Evolutionary conservation across 371 early-diverging fungal genomes (phyloP), one percentile per base, ranked within the genome.

Genomic region (Chytridium lagenaria): DNA sequence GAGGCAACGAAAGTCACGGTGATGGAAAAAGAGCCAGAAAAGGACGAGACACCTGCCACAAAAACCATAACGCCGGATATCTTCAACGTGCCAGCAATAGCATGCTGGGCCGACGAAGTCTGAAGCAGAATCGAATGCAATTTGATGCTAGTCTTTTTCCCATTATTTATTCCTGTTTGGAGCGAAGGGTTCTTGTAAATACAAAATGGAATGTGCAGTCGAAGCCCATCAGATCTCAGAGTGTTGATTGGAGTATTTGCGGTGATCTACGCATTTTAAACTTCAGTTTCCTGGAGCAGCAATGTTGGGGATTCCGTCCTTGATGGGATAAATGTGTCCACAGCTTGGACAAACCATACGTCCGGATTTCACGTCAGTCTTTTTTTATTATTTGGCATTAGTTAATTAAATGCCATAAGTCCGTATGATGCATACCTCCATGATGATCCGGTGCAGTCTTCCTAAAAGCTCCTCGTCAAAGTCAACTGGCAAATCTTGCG

Each of bases 291-390:
- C 50, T 92, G 93, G 40, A 98, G 85, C 19, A 98, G 87, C 97
- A 98, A n/a, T 97, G 84, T 98, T 98, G 68, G 98, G 95, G 68
- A 98, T 94, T 39, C 96, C 95, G 77, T 97, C 93, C 66, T 87
- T 92, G 78, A 98, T 94, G 65, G 89, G 90, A 81, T 94, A 98
- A 38, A 93, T 90, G 78, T 96, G 98, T 28, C 84, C 83, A 80
- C 98, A 98, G 70, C 90, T 91, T 33, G 88, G 86, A 77, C 98
- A 98, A 22, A 93, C 82, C 98, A 97, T 97, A 76, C 87, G 85
- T 26, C 97, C 98, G 59, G 91, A 88, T 75, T 90, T 90, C 68
- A 98, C 88, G 68, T 92, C 89, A 1, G 93, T 91, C 94, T 94
- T 36, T n/a, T n/a, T n/a, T n/a, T n/a, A n/a, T n/a, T n/a, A n/a